phyloP scores from a whole-genome alignment of 257 asterid genomes.

The Penstemon newberryi region DNA sequence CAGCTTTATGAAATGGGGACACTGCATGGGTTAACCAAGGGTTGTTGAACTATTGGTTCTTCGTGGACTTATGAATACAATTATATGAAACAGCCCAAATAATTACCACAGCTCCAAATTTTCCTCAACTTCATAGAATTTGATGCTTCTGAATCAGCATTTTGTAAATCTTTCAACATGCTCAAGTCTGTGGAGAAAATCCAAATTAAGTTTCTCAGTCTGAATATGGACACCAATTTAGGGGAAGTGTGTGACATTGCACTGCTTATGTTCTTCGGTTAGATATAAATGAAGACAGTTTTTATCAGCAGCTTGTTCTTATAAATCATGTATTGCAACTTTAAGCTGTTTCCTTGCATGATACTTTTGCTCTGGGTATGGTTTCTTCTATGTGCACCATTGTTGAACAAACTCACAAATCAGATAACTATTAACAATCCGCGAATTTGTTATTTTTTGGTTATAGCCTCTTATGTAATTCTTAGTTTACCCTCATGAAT shows the following conservation, averaged over 20 bases:
- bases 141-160: too few species aligned
- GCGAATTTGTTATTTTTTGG: not conserved
- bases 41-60: too few species aligned
- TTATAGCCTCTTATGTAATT: constrained; percentile 5
- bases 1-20: too few species aligned
- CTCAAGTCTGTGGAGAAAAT: too few species aligned
- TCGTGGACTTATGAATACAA: too few species aligned
- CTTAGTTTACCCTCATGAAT: not conserved
- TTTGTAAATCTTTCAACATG: too few species aligned
- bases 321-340: not conserved
- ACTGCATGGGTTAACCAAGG: too few species aligned
- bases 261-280: not conserved
- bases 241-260: not conserved
- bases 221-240: too few species aligned
- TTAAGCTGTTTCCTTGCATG: not conserved
- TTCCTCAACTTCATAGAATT: too few species aligned
- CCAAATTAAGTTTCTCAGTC: too few species aligned
- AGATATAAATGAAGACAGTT: not conserved
- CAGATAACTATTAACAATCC: constrained; percentile 9
- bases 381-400: not conserved
- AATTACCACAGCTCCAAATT: too few species aligned
- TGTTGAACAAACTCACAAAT: not conserved
- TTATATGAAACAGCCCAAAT: too few species aligned
- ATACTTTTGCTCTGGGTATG: not conserved
- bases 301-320: not conserved